Evolutionary conservation across 2,329 filamentous ascomycete genomes (phyloP).

Genomic region (Trichoderma cornu-damae): DNA sequence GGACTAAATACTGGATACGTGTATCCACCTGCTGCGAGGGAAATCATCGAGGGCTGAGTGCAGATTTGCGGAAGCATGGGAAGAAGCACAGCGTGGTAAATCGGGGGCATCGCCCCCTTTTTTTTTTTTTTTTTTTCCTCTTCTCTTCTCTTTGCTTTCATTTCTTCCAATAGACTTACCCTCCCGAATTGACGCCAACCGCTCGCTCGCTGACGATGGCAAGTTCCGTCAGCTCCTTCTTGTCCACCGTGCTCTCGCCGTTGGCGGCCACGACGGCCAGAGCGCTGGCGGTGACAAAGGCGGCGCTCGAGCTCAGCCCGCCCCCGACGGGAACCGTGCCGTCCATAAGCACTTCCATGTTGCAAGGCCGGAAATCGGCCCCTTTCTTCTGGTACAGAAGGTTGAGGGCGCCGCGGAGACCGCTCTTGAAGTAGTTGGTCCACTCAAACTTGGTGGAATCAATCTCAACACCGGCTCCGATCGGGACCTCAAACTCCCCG

Average conservation of each 20-base stretch:
- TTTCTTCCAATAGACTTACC: conserved; percentile 44
- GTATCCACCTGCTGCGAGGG: conserved; percentile 15
- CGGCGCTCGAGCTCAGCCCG: conserved; percentile 88
- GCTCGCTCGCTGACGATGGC: conserved; percentile 91
- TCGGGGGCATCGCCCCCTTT: neutral
- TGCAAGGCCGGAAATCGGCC: conserved; percentile 56
- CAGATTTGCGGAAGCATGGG: neutral
- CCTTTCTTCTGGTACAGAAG: conserved; percentile 65
- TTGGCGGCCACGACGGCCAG: conserved; percentile 85
- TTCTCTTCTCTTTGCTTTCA: neutral
- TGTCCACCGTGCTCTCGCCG: conserved; percentile 71
- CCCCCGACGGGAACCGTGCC: conserved; percentile 89
- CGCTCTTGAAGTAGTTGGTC: conserved; percentile 98
- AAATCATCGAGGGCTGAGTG: conserved; percentile 3
- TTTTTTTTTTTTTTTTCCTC: neutral
- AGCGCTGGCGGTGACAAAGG: conserved; percentile 85
- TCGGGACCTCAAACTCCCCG: conserved; percentile 67
- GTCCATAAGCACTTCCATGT: conserved; percentile 85
- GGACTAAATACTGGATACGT: neutral
- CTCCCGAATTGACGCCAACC: conserved; percentile 94
- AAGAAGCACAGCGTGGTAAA: neutral
- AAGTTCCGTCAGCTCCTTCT: conserved; percentile 85
- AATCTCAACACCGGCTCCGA: conserved; percentile 63
- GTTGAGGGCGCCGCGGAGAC: conserved; percentile 73
- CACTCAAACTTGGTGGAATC: conserved; percentile 84